These are phyloP conservation scores for Curvularia eragrostidis DNA, from an alignment of 2,329 filamentous ascomycete genomes.

Conservation along the genomic window DNA sequence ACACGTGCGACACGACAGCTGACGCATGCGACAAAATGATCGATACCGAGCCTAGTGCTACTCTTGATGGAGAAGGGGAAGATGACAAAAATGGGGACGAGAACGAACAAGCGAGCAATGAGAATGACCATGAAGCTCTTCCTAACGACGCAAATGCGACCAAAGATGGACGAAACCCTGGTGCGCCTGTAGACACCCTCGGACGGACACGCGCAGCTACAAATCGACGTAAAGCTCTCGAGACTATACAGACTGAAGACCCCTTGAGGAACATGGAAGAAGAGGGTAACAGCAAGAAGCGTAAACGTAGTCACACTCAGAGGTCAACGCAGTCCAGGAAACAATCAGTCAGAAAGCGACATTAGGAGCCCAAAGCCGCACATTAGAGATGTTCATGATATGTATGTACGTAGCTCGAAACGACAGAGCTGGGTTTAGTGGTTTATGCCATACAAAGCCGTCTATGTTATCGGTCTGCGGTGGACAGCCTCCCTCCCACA, in stretches of 20 bases:
- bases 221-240: slow-evolving; percentile 6
- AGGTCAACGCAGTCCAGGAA: neutral
- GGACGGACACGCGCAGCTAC: slow-evolving; percentile 15
- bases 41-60: neutral
- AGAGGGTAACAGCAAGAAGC: slow-evolving; percentile 3
- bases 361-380: neutral
- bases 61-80: neutral
- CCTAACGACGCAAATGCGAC: neutral
- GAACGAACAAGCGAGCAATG: neutral
- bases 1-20: neutral
- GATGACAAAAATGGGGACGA: neutral
- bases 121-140: neutral
- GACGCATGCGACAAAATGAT: neutral
- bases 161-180: neutral
- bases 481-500: neutral
- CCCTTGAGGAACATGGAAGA: neutral
- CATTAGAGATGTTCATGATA: neutral
- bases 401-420: neutral
- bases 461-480: neutral
- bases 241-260: neutral
- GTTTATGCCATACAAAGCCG: neutral
- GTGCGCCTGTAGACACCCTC: slow-evolving; percentile 5
- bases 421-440: neutral
- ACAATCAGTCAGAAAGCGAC: neutral
- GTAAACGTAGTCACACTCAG: neutral